These are phyloP conservation scores for Tetrahymena thermophila DNA, from an alignment of 73 alveolate species.

Conservation along the genomic window DNA sequence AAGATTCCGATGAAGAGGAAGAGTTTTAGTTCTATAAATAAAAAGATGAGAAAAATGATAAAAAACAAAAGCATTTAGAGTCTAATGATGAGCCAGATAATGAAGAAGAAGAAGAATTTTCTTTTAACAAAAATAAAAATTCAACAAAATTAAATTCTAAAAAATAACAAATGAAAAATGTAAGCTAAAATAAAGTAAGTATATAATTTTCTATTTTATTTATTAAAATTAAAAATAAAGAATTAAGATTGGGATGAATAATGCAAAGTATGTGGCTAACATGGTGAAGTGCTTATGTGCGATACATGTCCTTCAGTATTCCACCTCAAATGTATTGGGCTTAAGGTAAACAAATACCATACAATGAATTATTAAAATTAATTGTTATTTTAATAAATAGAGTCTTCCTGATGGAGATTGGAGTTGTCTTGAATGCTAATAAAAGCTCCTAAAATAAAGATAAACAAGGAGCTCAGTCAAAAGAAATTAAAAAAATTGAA, in stretches of 20 bases:
- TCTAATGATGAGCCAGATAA: background rate
- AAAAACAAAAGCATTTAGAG: background rate
- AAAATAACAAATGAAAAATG: background rate
- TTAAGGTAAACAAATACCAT: background rate
- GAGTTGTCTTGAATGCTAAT: background rate
- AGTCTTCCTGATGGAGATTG: background rate
- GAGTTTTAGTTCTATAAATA: background rate
- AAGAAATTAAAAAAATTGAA: background rate
- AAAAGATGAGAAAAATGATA: background rate
- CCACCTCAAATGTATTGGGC: slow-evolving; percentile 40
- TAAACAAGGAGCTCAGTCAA: background rate
- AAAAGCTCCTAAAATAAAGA: background rate
- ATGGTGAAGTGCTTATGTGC: slow-evolving; percentile 33
- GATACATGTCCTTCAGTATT: slow-evolving; percentile 44
- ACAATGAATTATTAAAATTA: background rate
- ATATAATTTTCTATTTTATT: background rate
- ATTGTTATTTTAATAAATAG: background rate
- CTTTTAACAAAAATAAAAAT: background rate
- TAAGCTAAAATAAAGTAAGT: background rate
- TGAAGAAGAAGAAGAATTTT: background rate
- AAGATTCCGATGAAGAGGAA: background rate
- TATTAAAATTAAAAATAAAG: background rate
- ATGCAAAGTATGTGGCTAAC: slow-evolving; percentile 21
- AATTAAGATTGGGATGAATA: slow-evolving; percentile 25
- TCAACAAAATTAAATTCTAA: background rate